phyloP scores from a whole-genome alignment of 345 rosid genomes.

The Eucalyptus globulus region DNA sequence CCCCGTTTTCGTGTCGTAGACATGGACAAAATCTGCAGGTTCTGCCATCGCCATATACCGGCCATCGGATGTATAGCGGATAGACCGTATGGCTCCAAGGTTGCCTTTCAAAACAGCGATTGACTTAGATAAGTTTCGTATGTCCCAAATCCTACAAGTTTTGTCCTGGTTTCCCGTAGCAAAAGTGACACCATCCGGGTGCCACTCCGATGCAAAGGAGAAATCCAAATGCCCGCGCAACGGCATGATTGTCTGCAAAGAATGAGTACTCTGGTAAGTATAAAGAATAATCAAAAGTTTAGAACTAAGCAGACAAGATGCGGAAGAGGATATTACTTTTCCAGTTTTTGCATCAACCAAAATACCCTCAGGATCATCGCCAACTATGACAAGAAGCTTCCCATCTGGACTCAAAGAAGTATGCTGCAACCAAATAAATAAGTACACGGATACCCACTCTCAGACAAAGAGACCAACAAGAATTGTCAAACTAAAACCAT shows the following conservation, averaged over 20 bases:
- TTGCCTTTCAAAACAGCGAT: constrained; percentile 58
- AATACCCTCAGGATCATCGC: constrained; percentile 62
- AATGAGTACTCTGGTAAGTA: not conserved
- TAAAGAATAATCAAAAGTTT: not conserved
- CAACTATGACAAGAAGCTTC: constrained; percentile 53
- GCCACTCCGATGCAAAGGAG: constrained; percentile 85
- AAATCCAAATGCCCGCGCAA: constrained; percentile 57
- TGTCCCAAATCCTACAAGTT: constrained; percentile 72
- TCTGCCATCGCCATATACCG: constrained; percentile 65
- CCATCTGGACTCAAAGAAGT: constrained; percentile 69
- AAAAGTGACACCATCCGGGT: constrained; percentile 62
- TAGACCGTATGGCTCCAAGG: constrained; percentile 63
- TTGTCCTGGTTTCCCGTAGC: constrained; percentile 86
- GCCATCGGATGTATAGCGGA: constrained; percentile 58
- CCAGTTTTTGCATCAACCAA: constrained; percentile 57
- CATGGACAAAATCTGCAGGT: constrained; percentile 83
- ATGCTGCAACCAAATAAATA: constrained; percentile 24
- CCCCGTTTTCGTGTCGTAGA: constrained; percentile 44
- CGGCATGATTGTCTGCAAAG: constrained; percentile 26
- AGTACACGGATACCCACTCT: not conserved
- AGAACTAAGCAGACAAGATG: not conserved
- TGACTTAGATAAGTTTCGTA: constrained; percentile 42
- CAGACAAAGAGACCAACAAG: not conserved
- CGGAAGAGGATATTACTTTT: not conserved
- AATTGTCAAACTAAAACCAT: not conserved